Conservation (phyloP, 176 grass and related monocot species). For the Phyllostachys edulis region DNA sequence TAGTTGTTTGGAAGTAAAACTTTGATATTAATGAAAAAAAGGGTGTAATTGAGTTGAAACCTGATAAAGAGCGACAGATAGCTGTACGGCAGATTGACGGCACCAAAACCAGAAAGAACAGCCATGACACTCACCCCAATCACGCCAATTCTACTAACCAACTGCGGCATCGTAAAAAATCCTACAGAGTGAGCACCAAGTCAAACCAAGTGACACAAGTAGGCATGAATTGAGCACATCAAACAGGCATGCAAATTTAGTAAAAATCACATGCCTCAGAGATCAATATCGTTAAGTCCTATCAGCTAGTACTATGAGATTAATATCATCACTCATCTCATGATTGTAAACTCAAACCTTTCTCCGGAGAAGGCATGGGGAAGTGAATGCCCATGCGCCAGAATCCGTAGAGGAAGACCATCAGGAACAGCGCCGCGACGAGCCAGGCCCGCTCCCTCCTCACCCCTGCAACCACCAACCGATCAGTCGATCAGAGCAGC, state of each 20-base stretch:
- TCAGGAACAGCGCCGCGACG: slow-evolving; percentile 64
- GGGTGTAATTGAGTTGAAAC: slow-evolving; percentile 37
- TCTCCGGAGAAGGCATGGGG: slow-evolving; percentile 96
- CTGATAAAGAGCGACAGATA: slow-evolving; percentile 97
- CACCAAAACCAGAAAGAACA: slow-evolving; percentile 93
- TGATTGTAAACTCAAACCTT: slow-evolving; percentile 46
- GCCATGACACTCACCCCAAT: slow-evolving; percentile 89
- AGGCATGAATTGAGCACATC: background rate
- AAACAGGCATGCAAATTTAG: background rate
- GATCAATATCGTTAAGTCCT: background rate
- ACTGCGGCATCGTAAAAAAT: slow-evolving; percentile 88
- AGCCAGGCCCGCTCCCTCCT: slow-evolving; percentile 73
- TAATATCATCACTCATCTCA: background rate
- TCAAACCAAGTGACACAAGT: slow-evolving; percentile 1
- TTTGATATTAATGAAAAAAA: background rate
- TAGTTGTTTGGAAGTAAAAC: background rate
- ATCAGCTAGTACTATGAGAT: background rate
- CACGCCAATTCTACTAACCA: slow-evolving; percentile 91
- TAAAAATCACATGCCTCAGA: background rate
- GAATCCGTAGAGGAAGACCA: slow-evolving; percentile 86
- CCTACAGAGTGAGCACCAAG: slow-evolving; percentile 41
- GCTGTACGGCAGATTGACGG: slow-evolving; percentile 89
- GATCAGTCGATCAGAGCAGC: slow-evolving; percentile 23
- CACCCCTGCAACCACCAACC: slow-evolving; percentile 57
- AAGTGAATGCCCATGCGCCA: slow-evolving; percentile 99